A percentile compares a stretch with the other conserved stretches of the same genome.
These are phyloP conservation scores for Carex pumila DNA, from an alignment of 176 grass and related monocot species.

Conservation along the genomic window DNA sequence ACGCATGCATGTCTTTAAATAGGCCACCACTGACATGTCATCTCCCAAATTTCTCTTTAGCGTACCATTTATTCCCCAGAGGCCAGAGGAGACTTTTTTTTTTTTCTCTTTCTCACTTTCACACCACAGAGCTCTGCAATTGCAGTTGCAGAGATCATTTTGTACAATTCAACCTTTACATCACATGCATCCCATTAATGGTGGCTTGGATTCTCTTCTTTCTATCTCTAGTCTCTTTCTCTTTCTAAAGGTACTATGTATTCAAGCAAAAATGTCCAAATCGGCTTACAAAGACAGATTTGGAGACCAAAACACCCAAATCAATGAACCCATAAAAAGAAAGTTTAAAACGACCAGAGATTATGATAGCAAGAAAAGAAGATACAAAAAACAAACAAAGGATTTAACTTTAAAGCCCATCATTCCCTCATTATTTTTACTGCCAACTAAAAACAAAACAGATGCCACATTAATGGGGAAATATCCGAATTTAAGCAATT, in stretches of 20 bases:
- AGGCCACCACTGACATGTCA: background rate
- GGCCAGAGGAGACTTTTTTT: background rate
- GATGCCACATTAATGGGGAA: background rate
- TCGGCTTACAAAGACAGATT: constrained; percentile 4
- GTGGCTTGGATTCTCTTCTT: background rate
- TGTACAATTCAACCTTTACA: constrained; percentile 21
- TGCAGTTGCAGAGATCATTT: constrained; percentile 16
- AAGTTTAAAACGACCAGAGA: constrained; percentile 23
- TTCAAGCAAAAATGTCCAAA: constrained; percentile 21
- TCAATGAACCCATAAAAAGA: constrained; percentile 9
- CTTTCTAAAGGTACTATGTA: constrained; percentile 32
- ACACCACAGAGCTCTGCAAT: constrained; percentile 3
- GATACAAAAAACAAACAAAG: constrained; percentile 18
- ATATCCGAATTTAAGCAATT: background rate
- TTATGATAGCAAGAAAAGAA: constrained; percentile 22
- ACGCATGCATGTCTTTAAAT: constrained; percentile 21
- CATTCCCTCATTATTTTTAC: constrained; percentile 9
- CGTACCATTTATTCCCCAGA: background rate
- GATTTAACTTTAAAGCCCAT: background rate
- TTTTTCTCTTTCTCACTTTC: background rate
- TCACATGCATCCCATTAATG: constrained; percentile 34
- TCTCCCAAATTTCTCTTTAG: background rate
- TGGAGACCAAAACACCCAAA: constrained; percentile 7
- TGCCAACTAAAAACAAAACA: background rate
- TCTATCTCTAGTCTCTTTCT: background rate